These are phyloP conservation scores for Tuber brumale DNA, from an alignment of 495 filamentous ascomycete species.

Conservation along the genomic window DNA sequence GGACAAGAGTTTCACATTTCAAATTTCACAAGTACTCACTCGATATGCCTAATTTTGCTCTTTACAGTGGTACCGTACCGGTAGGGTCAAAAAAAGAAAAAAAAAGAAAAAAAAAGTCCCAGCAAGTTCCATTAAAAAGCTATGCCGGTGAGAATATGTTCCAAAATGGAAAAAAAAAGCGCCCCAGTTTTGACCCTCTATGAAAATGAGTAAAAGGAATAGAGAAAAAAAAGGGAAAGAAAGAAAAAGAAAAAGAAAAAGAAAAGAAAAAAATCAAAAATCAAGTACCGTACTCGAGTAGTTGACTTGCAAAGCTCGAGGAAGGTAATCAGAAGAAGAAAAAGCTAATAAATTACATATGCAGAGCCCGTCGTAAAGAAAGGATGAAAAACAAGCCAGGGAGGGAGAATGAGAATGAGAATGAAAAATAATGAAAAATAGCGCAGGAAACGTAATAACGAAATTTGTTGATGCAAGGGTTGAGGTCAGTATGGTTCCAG, in stretches of 20 bases:
- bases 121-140: constrained; percentile 3
- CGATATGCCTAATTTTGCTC: not conserved
- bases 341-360: constrained; percentile 13
- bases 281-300: not conserved
- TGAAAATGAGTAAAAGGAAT: constrained; percentile 15
- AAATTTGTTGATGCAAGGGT: constrained; percentile 22
- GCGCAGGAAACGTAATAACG: constrained; percentile 29
- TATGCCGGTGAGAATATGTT: not conserved
- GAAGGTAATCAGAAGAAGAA: constrained; percentile 16
- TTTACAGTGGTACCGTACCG: not conserved
- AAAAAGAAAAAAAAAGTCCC: too few relatives aligned
- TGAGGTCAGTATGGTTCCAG: constrained; percentile 14
- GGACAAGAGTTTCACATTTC: not conserved
- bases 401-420: constrained; percentile 5
- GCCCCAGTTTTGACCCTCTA: constrained; percentile 38
- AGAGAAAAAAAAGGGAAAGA: not conserved
- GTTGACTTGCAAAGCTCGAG: not conserved
- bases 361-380: constrained; percentile 5
- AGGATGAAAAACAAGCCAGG: constrained; percentile 14
- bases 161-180: constrained; percentile 1
- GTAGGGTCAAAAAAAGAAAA: too few relatives aligned
- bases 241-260: not conserved
- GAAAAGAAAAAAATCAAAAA: not conserved
- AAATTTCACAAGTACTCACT: not conserved
- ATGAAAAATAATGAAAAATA: constrained; percentile 30